These are phyloP conservation scores for Musa beccarii DNA, from an alignment of 176 grass and related monocot species.

Conservation along the genomic window DNA sequence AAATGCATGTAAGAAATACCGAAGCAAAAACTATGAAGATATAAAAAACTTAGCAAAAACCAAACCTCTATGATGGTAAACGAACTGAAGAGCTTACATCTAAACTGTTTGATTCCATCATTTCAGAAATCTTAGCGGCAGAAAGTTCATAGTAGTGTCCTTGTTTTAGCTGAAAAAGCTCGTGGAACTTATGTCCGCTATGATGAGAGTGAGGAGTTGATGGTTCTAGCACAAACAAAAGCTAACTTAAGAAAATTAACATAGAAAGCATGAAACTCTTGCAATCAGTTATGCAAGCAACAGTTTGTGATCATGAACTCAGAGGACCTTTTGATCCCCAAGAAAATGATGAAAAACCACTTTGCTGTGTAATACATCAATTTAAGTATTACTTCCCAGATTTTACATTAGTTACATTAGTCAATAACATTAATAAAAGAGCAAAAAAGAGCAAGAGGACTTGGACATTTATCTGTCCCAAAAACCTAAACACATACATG, in stretches of 20 bases:
- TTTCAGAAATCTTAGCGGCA: constrained; percentile 73
- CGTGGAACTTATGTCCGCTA: constrained; percentile 64
- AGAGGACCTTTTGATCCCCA: too few species aligned
- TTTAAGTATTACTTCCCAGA: too few species aligned
- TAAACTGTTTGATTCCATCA: constrained; percentile 83
- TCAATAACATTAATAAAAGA: too few species aligned
- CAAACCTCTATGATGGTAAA: constrained; percentile 7
- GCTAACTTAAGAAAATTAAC: constrained; percentile 9
- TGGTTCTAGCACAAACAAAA: constrained; percentile 17
- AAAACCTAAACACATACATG: too few species aligned
- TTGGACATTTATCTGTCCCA: too few species aligned
- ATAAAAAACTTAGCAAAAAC: not conserved
- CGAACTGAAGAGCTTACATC: constrained; percentile 63
- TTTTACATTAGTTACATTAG: too few species aligned
- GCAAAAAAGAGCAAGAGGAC: too few species aligned
- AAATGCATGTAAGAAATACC: constrained; percentile 28
- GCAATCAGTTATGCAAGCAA: not conserved
- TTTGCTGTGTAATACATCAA: too few species aligned
- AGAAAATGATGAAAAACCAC: too few species aligned
- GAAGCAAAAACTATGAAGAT: not conserved
- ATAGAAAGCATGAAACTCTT: not conserved
- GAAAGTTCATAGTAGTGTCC: constrained; percentile 67
- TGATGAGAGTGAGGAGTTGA: constrained; percentile 22
- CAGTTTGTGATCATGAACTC: not conserved
- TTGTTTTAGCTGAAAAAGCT: constrained; percentile 60